Evolutionary conservation across 2,329 filamentous ascomycete genomes (phyloP).

Genomic region (Knoxdaviesia proteae): DNA sequence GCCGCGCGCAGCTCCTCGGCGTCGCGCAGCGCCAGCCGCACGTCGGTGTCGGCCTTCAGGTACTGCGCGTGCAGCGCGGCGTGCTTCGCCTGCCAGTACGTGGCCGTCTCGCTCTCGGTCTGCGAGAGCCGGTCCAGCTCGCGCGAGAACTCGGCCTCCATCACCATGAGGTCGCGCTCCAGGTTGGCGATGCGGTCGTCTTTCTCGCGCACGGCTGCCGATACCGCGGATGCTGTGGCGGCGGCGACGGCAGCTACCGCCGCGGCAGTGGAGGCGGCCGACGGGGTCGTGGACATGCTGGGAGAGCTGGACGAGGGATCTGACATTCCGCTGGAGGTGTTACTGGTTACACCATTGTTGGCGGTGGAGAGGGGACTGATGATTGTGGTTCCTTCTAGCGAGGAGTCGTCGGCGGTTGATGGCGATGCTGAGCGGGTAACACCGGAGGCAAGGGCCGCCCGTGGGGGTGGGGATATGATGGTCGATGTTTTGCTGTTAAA

Average conservation of each 20-base stretch:
- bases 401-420: no score
- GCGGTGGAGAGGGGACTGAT: no score
- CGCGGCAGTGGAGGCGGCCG: no score
- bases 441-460: no score
- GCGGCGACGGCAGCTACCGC: not conserved
- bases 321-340: no score
- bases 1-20: constrained; percentile 26
- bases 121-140: constrained; percentile 30
- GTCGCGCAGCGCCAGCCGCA: constrained; percentile 25
- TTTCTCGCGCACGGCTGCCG: constrained; percentile 17
- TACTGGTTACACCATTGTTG: no score
- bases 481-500: no score
- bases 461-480: no score
- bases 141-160: constrained; percentile 31
- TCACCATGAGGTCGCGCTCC: constrained; percentile 27
- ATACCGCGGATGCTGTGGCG: not conserved
- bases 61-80: constrained; percentile 29
- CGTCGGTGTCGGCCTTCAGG: constrained; percentile 28
- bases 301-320: no score
- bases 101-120: constrained; percentile 32
- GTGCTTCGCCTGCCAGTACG: constrained; percentile 37
- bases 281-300: no score
- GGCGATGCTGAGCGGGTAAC: no score
- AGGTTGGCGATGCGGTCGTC: constrained; percentile 31
- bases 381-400: no score